Evolutionary conservation across 108 stramenopile species (phyloP), one percentile per base, ranked within the genome.

Genomic region (Pseudonitzschia multiseries): DNA sequence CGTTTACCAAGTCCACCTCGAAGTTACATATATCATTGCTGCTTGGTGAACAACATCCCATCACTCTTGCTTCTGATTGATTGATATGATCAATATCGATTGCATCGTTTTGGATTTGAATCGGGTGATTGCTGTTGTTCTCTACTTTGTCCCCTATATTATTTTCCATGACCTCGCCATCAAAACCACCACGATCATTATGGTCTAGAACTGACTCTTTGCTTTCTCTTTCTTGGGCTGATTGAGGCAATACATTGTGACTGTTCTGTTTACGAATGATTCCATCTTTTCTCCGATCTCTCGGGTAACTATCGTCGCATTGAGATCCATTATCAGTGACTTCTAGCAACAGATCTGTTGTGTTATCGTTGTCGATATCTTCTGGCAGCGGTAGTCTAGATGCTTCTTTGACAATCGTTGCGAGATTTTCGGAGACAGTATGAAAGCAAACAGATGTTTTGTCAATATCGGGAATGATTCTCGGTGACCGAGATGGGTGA

Each of bases 381-480:
- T 62, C 61, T 17, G 61, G 61, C 36, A 62, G 61, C 8, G 61
- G 61, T 13, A 33, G 17, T 62, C 29, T 15, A 62, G 61, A 62
- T 13, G 61, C 61, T 62, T 62, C 61, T 28, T 40, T 62, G 1
- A 20, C 61, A 31, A 33, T 33, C 9, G 14, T 33, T 62, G 4
- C 33, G 14, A 62, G 61, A n/a, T 4, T 4, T 10, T 62, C 40
- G 29, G 36, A 40, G 2, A 32, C 61, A 62, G 0, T 29, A 36
- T 40, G 20, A 29, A 62, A 62, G 29, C n/a, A 21, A 15, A 62
- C 36, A 31, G 61, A 40, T 13, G 10, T 62, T 40, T 62, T 14
- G n/a, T 33, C 32, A 41, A 62, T 40, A 33, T n/a, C 8, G 6
- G 33, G 33, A 5, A 28, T 12, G 36, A 0, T 40, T 4, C 14